A percentile compares a stretch with the other conserved stretches of the same genome.
Evolutionary conservation across 2,329 filamentous ascomycete species (phyloP).

Genomic region (Rhynchosporium agropyri): DNA sequence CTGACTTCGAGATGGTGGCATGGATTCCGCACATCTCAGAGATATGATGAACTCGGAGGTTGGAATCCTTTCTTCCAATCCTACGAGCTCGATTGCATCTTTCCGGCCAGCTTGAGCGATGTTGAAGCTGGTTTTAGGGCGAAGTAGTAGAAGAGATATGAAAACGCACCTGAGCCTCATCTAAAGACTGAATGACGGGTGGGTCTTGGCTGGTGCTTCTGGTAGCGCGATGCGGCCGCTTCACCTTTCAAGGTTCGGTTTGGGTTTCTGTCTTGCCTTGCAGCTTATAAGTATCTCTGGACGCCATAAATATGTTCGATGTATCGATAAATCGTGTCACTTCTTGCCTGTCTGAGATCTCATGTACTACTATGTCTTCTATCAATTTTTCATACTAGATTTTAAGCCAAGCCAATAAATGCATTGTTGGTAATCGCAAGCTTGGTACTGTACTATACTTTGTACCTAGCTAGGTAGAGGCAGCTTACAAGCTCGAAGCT

Average conservation of each 20-base stretch:
- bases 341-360: too few relatives aligned
- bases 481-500: neutral
- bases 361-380: too few relatives aligned
- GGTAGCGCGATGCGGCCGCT: neutral
- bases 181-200: neutral
- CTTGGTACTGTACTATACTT: too few relatives aligned
- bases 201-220: neutral
- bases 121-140: neutral
- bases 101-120: neutral
- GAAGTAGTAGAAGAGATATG: neutral
- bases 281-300: too few relatives aligned
- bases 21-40: conserved; percentile 63
- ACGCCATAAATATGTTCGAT: too few relatives aligned
- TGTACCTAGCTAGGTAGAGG: neutral
- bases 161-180: neutral
- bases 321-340: too few relatives aligned
- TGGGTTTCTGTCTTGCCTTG: neutral
- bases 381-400: too few relatives aligned
- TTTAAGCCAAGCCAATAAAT: too few relatives aligned
- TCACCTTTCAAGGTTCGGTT: neutral
- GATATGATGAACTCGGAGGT: neutral
- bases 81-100: neutral
- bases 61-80: neutral
- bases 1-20: conserved; percentile 49
- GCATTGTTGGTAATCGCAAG: too few relatives aligned